Base-by-base conservation (phyloP, 2,329 filamentous ascomycete species). In the Beauveria varroae region DNA sequence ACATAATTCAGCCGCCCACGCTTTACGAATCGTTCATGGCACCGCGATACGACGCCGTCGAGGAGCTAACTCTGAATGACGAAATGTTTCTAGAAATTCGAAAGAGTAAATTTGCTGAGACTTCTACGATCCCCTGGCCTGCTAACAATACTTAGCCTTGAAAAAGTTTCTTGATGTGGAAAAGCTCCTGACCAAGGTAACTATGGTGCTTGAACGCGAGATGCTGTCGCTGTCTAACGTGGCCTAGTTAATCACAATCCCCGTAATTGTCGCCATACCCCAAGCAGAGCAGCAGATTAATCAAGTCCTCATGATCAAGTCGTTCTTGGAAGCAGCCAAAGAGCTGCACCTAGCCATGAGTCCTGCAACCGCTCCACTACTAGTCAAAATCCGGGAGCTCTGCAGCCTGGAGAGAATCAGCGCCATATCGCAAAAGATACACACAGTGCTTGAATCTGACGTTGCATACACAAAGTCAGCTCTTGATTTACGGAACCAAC, bases 1-100 rank as follows among this genome's bases (percentile, higher is more conserved):
- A 90, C 65, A 87, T 99, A 37, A 76, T 98, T 2, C 95, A 99
- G 68, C 95, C 95, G 4, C 89, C 91, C 0, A 97, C 91, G 0
- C 83, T 78, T 2, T 71, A 88, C 59, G 74, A 81, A 3, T 77
- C 81, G 3, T 88, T 90, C 16, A 81, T 99, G 18, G 77, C 76
- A 1, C 85, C 82, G 37, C 85, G 95, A 3, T 93, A 92, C 65
- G 88, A 95, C 68, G 91, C 93, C 0, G 76, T 99, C 0, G 86
- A 91, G 62, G 93, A 98, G 72, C 75, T 99, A 22, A 86, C 87
- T 1, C 84, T 81, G 1, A 92, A 90, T 58, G 91, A 96, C 69
- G 89, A 93, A 49, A 89, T 96, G 82, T 96, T 97, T 73, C 85
- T 84, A 55, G 84, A 86, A 54, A 82, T 90, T 30, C 86, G 91